Conservation (phyloP, 73 alveolate species). For the Paramecium pentaurelia region DNA sequence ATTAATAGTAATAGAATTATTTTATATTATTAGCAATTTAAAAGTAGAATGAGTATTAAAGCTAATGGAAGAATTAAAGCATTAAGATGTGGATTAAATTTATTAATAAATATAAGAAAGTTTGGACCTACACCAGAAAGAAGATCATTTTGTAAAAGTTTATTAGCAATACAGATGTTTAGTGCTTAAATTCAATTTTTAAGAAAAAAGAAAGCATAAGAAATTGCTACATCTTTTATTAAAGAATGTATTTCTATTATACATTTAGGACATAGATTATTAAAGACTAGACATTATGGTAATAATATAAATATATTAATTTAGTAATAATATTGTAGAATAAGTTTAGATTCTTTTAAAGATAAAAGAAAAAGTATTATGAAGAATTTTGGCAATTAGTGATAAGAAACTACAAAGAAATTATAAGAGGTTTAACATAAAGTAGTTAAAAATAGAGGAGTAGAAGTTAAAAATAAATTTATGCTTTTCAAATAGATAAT, state of each 20-base stretch:
- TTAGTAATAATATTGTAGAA: neutral
- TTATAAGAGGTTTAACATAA: neutral
- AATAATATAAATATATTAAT: neutral
- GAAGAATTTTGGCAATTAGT: neutral
- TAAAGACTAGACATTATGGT: neutral
- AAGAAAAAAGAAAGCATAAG: neutral
- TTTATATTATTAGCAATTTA: neutral
- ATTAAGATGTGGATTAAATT: neutral
- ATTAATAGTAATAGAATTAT: neutral
- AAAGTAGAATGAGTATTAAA: neutral
- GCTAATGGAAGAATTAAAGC: neutral
- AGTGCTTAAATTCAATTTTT: neutral
- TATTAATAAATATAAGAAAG: neutral
- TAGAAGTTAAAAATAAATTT: neutral
- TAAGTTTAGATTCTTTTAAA: neutral
- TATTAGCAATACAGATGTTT: neutral
- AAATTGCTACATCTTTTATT: neutral
- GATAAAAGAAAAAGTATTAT: neutral
- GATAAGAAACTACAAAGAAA: neutral
- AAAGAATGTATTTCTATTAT: neutral
- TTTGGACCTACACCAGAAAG: neutral
- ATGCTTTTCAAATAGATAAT: neutral
- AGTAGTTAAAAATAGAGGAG: neutral
- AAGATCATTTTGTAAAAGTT: slow-evolving; percentile 9
- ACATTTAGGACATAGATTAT: neutral